Conservation (phyloP, 352 stramenopile genomes). For the Globisporangium splendens region DNA sequence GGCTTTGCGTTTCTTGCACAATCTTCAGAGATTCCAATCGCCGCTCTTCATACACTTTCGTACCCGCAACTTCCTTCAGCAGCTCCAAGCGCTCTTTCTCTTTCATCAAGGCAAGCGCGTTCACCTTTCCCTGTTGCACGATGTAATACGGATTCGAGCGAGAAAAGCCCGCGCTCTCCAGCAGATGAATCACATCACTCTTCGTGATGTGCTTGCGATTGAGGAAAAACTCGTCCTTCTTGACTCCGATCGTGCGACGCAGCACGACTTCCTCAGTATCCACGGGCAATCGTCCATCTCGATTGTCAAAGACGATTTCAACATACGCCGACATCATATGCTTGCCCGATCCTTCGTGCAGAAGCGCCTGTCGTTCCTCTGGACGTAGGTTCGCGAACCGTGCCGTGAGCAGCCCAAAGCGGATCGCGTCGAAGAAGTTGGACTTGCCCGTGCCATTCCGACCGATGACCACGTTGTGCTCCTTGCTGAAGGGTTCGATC, state of each 20-base stretch:
- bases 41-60: slow-evolving; percentile 99
- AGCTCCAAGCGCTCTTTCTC: slow-evolving; percentile 96
- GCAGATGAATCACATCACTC: slow-evolving; percentile 96
- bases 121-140: slow-evolving; percentile 99
- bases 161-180: slow-evolving; percentile 99
- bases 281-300: slow-evolving; percentile 92
- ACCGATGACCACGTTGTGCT: slow-evolving; percentile 98
- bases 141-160: slow-evolving; percentile 99
- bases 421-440: slow-evolving; percentile 99
- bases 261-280: slow-evolving; percentile 94
- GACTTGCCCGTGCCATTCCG: slow-evolving; percentile 96
- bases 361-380: slow-evolving; percentile 90
- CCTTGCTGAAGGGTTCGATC: slow-evolving; percentile 90
- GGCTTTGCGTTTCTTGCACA: slow-evolving; percentile 94
- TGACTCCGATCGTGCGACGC: slow-evolving; percentile 97
- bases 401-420: slow-evolving; percentile 96
- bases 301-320: slow-evolving; percentile 99
- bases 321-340: slow-evolving; percentile 98
- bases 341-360: slow-evolving; percentile 94
- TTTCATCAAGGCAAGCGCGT: slow-evolving; percentile 97
- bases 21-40: slow-evolving; percentile 95
- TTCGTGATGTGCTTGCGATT: slow-evolving; percentile 98
- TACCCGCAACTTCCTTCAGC: slow-evolving; percentile 98
- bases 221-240: slow-evolving; percentile 99
- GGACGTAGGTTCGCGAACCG: slow-evolving; percentile 90